Evolutionary conservation across 805 yeast species (phyloP), one percentile per base, ranked within the genome.

Genomic region (Limtongozyma cylindracea): DNA sequence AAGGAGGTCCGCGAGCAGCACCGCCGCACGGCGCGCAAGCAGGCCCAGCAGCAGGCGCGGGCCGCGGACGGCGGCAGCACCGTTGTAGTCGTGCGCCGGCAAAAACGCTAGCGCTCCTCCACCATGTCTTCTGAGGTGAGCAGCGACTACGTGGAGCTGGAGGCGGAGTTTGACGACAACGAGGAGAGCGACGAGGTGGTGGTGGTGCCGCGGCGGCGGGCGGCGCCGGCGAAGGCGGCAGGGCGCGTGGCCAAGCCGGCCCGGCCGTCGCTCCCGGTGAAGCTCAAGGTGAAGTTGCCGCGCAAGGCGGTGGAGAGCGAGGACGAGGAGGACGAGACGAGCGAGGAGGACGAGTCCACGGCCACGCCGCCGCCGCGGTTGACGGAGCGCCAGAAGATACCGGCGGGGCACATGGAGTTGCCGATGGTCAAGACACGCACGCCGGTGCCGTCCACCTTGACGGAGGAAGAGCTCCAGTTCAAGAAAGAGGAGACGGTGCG

Each of bases 401-500:
- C 41, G 6, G 47, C 43, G 21, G 32, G 47, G 29, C 47, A 38
- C 23, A 42, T 38, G 17, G 29, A 25, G 16, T 27, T 31, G 14
- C 28, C 25, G 9, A 30, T 28, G 13, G 27, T 33, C 20, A 31
- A 50, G 21, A 39, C 50, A 7, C 52, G 50, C 27, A 53, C 51
- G 21, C 43, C 47, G 13, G 38, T 41, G 19, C 64, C 63, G 38
- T 60, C 59, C 28, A 54, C 56, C 17, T 56, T 74, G 24, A 68
- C 91, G 0, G 93, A 70, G 26, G 94, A 84, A 40, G 91, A 82
- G 44, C 57, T 67, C 18, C 76, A 73, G 21, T 43, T 77, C 26
- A 59, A 80, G 20, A 66, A 80, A 29, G 76, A 91, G 1, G 98
- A 84, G 39, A 68, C 64, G 34, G 84, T 94, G 0, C 59, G 96